Evolutionary conservation across 164 flowering plant species (phyloP), one percentile per base, ranked within the genome.

Genomic region (Paratinospora sagittata): DNA sequence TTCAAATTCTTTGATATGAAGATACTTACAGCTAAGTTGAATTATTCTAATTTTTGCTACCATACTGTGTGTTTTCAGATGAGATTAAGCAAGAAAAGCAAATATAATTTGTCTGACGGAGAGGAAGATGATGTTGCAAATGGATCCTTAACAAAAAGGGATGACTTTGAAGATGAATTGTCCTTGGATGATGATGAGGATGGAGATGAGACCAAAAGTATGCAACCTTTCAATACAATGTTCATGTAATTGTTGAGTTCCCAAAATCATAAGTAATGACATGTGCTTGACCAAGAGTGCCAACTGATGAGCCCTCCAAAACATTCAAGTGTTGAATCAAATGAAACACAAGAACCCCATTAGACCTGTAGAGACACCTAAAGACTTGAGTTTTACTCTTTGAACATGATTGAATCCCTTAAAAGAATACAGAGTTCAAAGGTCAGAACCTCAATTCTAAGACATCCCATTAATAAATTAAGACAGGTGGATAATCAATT

Each of bases 101-200:
- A 84, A 76, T 96, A 77, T 70, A 89, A 92, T 74, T 79, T 96
- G 70, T 89, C 99, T 8, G 98, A 96, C 81, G 99, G 89, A 55
- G 99, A 92, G 67, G 98, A 92, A 58, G 98, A 91, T n/a, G 93
- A 88, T 7, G 67, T 74, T 74, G 90, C 76, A 21, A 62, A 78
- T 67, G 89, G 82, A 34, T 64, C 78, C 17, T 78, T 87, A 55
- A 66, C 81, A 12, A 85, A 52, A 67, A 84, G 76, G 75, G 99
- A 96, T 82, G 98, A 92, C 87, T 96, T 87, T 82, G 92, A 90
- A 73, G 96, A 89, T 74, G 93, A 87, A 33, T 71, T 86, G 43
- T 73, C 81, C 49, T 75, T 74, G 43, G 91, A 87, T 65, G 89
- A 85, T 70, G 93, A 85, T 64, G 85, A 76, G 24, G 79, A 78